Conservation (phyloP, 164 flowering plant genomes). For the Protea cynaroides region DNA sequence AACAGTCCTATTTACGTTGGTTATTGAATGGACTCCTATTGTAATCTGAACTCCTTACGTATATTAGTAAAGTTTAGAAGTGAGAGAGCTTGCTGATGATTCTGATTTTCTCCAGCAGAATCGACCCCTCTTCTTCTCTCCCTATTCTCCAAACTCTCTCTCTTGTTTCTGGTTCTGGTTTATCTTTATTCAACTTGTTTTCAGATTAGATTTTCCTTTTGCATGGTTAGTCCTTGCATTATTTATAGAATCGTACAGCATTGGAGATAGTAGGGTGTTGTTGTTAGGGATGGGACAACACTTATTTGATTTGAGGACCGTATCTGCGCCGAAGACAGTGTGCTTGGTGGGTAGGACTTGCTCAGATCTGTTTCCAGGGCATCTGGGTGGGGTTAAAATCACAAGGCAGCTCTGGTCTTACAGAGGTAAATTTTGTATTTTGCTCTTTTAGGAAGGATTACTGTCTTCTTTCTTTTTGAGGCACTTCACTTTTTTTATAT, state of each 20-base stretch:
- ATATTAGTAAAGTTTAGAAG: too few species aligned
- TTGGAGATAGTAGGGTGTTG: constrained; percentile 10
- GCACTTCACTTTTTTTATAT: too few species aligned
- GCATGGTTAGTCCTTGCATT: not conserved
- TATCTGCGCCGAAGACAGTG: constrained; percentile 11
- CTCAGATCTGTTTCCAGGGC: constrained; percentile 3
- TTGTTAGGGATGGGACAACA: constrained; percentile 21
- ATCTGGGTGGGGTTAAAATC: constrained; percentile 4
- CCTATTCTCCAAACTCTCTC: too few species aligned
- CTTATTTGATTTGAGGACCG: constrained; percentile 9
- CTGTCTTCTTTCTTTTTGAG: not conserved
- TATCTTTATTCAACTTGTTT: too few species aligned
- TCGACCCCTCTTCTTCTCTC: too few species aligned
- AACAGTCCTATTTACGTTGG: too few species aligned
- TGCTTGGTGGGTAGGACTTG: constrained; percentile 7
- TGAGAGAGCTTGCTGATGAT: too few species aligned
- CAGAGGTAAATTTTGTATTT: not conserved
- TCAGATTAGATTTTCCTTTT: not conserved
- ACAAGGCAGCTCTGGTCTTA: constrained; percentile 2
- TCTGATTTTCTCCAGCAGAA: too few species aligned
- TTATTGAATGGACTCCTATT: too few species aligned
- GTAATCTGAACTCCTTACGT: too few species aligned
- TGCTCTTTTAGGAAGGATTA: not conserved
- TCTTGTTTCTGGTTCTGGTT: too few species aligned
- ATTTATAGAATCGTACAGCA: constrained; percentile 9